These are phyloP conservation scores for Citrus mangshanensis DNA, from an alignment of 345 rosid genomes.

Conservation along the genomic window DNA sequence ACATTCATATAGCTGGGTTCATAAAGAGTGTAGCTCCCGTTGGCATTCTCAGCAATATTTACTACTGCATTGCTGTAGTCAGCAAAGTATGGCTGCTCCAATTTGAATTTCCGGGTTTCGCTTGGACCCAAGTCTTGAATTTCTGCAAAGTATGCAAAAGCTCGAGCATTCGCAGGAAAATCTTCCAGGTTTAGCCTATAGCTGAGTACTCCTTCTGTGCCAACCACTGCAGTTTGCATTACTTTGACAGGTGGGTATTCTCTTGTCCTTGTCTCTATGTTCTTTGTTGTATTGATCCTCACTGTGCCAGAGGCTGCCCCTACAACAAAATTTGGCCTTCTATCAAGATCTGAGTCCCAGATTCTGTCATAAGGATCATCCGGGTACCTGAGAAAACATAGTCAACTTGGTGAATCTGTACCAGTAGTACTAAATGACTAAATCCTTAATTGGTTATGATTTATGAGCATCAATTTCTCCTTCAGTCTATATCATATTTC, in stretches of 20 bases:
- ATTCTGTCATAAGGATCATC: conserved; percentile 99
- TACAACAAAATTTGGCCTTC: conserved; percentile 82
- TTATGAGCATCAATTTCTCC: not conserved
- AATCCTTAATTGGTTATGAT: not conserved
- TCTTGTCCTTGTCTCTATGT: conserved; percentile 53
- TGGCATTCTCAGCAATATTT: conserved; percentile 91
- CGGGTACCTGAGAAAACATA: conserved; percentile 67
- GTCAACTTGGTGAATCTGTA: not conserved
- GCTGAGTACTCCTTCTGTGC: conserved; percentile 65
- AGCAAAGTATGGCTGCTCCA: conserved; percentile 56
- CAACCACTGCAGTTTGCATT: conserved; percentile 97
- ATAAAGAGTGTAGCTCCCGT: conserved; percentile 83
- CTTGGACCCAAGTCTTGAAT: conserved; percentile 70
- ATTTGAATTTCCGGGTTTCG: conserved; percentile 74
- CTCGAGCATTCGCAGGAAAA: conserved; percentile 95
- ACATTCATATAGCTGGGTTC: conserved; percentile 99
- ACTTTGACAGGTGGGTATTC: conserved; percentile 97
- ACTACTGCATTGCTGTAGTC: conserved; percentile 95
- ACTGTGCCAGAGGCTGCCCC: conserved; percentile 80
- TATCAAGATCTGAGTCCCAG: conserved; percentile 88
- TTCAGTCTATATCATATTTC: not conserved
- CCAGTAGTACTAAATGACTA: not conserved
- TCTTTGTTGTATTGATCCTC: conserved; percentile 66
- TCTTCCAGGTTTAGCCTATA: conserved; percentile 87
- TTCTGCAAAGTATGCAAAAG: conserved; percentile 90